phyloP scores from a whole-genome alignment of 2,329 filamentous ascomycete genomes.

The Fusarium pseudoanthophilum region DNA sequence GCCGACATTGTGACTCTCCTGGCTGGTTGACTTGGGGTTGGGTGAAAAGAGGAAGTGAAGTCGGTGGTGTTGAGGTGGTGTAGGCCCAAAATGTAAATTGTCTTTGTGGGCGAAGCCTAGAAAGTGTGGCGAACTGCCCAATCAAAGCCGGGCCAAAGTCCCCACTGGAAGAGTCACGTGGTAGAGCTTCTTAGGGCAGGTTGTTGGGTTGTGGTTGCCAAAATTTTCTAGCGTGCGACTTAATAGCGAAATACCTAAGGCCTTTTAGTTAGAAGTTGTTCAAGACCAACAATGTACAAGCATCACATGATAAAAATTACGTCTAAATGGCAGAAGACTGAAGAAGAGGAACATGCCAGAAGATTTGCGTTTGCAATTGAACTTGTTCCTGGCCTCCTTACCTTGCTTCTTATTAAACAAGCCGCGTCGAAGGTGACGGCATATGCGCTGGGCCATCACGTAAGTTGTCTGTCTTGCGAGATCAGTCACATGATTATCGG shows the following conservation, averaged over 20 bases:
- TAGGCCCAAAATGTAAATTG: slow-evolving; percentile 54
- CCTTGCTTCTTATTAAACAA: neutral
- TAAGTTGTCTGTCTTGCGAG: neutral
- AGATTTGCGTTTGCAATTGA: neutral
- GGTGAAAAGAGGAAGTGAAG: slow-evolving; percentile 51
- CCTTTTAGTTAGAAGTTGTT: neutral
- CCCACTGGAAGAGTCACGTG: neutral
- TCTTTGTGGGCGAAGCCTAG: slow-evolving; percentile 49
- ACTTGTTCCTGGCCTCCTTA: neutral
- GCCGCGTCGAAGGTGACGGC: neutral
- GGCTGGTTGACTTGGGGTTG: slow-evolving; percentile 55
- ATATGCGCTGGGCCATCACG: neutral
- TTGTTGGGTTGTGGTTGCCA: neutral
- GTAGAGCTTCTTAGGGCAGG: neutral
- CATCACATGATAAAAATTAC: neutral
- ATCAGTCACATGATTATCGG: slow-evolving; percentile 48
- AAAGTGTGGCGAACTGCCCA: neutral
- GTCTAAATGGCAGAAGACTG: neutral
- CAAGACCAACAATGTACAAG: neutral
- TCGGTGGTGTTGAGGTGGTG: slow-evolving; percentile 49
- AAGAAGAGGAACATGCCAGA: neutral
- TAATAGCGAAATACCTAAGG: neutral
- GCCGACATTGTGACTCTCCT: slow-evolving; percentile 74
- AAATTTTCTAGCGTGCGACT: neutral
- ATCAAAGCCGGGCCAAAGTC: neutral